phyloP scores from a whole-genome alignment of 2,329 filamentous ascomycete genomes.

The Fonsecaea monophora region DNA sequence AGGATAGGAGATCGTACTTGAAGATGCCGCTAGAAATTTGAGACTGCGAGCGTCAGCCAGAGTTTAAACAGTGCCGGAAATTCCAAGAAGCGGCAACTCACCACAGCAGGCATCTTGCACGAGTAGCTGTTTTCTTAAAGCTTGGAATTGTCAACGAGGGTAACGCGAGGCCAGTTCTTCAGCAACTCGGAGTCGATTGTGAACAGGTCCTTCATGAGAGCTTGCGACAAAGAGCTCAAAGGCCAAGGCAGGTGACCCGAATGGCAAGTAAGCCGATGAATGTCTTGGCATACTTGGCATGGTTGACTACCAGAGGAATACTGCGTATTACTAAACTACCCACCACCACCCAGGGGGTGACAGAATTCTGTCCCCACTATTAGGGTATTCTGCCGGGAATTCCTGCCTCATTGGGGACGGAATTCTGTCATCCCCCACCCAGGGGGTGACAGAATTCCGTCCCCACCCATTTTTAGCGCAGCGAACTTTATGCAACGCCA shows the following conservation, averaged over 20 bases:
- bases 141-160: slow-evolving; percentile 38
- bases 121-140: background rate
- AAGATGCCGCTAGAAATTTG: slow-evolving; percentile 64
- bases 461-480: too few relatives aligned
- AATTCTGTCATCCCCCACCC: too few relatives aligned
- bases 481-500: too few relatives aligned
- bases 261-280: background rate
- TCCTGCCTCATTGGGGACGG: too few relatives aligned
- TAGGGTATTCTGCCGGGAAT: too few relatives aligned
- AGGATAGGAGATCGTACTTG: slow-evolving; percentile 58
- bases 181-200: background rate
- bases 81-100: slow-evolving; percentile 49
- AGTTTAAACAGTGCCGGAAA: background rate
- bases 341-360: too few relatives aligned
- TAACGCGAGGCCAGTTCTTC: background rate
- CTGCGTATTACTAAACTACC: too few relatives aligned
- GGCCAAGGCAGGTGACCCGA: slow-evolving; percentile 2
- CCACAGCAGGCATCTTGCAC: slow-evolving; percentile 47
- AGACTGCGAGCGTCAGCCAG: slow-evolving; percentile 37
- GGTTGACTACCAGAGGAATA: too few relatives aligned
- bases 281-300: background rate
- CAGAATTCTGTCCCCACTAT: too few relatives aligned
- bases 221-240: background rate
- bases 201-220: background rate
- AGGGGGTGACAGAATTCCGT: too few relatives aligned